Evolutionary conservation across 2,329 filamentous ascomycete species (phyloP).

Genomic region (Sporothrix pallida): DNA sequence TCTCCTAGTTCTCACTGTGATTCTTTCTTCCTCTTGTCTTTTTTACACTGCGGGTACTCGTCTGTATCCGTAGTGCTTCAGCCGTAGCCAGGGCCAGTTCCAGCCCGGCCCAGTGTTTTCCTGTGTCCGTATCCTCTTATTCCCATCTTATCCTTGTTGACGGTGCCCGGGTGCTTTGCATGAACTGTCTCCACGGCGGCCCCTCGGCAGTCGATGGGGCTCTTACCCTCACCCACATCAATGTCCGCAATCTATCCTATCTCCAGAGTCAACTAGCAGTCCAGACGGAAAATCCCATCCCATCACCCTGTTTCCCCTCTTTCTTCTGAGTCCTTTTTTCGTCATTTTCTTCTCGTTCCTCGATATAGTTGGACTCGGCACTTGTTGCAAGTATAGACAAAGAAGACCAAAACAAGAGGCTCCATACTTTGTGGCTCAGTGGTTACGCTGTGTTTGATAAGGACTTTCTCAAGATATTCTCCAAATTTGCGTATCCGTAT

Average conservation of each 20-base stretch:
- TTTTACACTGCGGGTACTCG: conserved; percentile 15
- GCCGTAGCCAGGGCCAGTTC: background rate
- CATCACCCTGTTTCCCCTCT: background rate
- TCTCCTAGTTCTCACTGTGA: background rate
- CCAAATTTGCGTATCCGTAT: background rate
- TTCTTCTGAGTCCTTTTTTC: background rate
- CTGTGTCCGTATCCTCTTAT: too few relatives aligned
- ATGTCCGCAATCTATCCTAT: background rate
- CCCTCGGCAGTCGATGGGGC: background rate
- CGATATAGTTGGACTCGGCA: background rate
- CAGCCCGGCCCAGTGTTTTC: background rate
- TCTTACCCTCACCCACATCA: background rate
- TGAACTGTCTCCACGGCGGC: background rate
- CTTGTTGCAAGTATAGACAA: too few relatives aligned
- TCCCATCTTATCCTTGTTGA: background rate
- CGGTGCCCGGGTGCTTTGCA: background rate
- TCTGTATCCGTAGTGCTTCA: background rate
- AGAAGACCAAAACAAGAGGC: background rate
- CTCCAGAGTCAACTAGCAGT: background rate
- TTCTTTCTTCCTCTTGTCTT: background rate
- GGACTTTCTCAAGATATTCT: background rate
- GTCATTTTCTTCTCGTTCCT: background rate
- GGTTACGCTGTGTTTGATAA: background rate
- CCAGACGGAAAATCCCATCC: background rate
- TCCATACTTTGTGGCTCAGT: background rate